phyloP scores from a whole-genome alignment of 768 basidiomycete species.

The Cystobasidiopsis lactophilus region DNA sequence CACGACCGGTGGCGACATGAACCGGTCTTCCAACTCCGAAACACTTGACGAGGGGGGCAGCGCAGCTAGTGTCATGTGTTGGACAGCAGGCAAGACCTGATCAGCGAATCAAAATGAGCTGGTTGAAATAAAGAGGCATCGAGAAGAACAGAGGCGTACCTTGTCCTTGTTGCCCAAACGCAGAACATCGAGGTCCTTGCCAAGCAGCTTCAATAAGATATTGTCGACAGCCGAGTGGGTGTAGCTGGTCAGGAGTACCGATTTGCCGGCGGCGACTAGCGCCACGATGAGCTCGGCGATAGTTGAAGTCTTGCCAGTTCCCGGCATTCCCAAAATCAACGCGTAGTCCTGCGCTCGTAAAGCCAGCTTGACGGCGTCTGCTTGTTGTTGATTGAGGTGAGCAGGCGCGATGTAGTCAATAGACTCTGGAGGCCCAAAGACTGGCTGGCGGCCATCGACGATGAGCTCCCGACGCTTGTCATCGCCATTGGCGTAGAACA shows the following conservation, averaged over 20 bases:
- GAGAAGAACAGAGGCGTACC: conserved; percentile 34
- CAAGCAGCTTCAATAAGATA: conserved; percentile 61
- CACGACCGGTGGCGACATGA: conserved; percentile 76
- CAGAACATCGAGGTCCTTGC: conserved; percentile 46
- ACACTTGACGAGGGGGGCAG: conserved; percentile 39
- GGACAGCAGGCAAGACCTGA: conserved; percentile 64
- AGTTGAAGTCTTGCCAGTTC: conserved; percentile 92
- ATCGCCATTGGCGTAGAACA: conserved; percentile 64
- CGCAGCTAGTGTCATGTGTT: conserved; percentile 43
- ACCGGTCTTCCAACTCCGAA: conserved; percentile 58
- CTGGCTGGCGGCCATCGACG: conserved; percentile 54
- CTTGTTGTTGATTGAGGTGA: conserved; percentile 49
- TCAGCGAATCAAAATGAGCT: neutral
- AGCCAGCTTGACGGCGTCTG: conserved; percentile 46
- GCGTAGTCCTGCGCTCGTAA: conserved; percentile 71
- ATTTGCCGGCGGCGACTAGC: conserved; percentile 60
- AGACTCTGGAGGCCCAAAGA: conserved; percentile 31
- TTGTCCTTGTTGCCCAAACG: conserved; percentile 80
- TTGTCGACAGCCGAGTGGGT: conserved; percentile 98
- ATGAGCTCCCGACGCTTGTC: conserved; percentile 43
- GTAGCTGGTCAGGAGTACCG: conserved; percentile 69
- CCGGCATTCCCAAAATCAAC: conserved; percentile 88
- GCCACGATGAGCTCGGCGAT: conserved; percentile 67
- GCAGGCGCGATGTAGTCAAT: conserved; percentile 20
- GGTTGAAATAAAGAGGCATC: neutral